Conservation (phyloP, 2,329 filamentous ascomycete genomes). For the Fusarium sp. region DNA sequence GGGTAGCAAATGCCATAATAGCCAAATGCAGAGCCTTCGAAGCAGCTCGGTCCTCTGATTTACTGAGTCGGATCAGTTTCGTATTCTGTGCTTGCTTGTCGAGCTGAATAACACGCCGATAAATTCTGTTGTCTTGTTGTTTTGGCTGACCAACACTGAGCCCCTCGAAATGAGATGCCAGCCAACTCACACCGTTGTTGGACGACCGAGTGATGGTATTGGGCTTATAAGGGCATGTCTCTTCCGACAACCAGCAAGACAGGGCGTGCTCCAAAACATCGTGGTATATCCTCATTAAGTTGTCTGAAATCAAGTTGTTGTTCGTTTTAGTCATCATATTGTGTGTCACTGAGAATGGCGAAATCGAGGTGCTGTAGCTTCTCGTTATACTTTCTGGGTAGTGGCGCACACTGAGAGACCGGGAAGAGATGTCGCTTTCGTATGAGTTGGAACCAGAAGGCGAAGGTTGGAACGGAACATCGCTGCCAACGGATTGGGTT, state of each 20-base stretch:
- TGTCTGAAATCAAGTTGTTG: conserved; percentile 45
- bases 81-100: conserved; percentile 57
- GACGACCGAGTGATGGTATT: conserved; percentile 32
- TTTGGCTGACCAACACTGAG: conserved; percentile 45
- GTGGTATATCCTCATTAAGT: conserved; percentile 59
- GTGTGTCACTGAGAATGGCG: conserved; percentile 44
- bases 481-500: conserved; percentile 40
- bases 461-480: conserved; percentile 43
- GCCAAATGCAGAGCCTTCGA: conserved; percentile 60
- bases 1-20: conserved; percentile 65
- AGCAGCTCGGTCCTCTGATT: conserved; percentile 56
- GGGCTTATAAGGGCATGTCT: conserved; percentile 62
- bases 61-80: conserved; percentile 55
- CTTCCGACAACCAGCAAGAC: conserved; percentile 65
- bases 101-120: conserved; percentile 60
- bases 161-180: conserved; percentile 44
- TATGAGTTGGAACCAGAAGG: conserved; percentile 46
- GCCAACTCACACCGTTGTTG: conserved; percentile 46
- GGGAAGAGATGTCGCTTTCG: conserved; percentile 43
- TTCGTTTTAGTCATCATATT: conserved; percentile 45
- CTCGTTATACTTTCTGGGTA: conserved; percentile 44
- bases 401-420: conserved; percentile 42
- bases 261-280: conserved; percentile 65
- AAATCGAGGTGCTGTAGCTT: conserved; percentile 44
- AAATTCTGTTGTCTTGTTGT: conserved; percentile 58